Evolutionary conservation across 2,329 filamentous ascomycete species (phyloP).

Genomic region (Pestalotiopsis sp.): DNA sequence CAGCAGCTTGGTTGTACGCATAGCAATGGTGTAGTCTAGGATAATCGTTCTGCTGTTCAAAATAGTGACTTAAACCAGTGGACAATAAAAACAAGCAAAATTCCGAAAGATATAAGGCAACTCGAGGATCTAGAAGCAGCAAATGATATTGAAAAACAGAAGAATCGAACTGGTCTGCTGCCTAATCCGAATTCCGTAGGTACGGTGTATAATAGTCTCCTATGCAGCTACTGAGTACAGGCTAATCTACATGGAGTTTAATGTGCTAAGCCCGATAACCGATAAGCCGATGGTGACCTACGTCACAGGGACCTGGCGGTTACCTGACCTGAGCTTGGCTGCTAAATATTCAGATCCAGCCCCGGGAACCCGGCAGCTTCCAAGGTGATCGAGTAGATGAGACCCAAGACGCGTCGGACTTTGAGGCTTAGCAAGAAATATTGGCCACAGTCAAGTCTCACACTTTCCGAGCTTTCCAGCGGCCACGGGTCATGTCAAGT

Average conservation of each 20-base stretch:
- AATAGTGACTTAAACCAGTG: too few relatives aligned
- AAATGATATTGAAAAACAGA: too few relatives aligned
- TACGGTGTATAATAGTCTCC: background rate
- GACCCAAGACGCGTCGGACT: conserved; percentile 18
- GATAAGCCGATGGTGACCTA: conserved; percentile 10
- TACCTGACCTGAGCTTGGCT: background rate
- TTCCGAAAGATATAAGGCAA: too few relatives aligned
- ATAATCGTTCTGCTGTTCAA: background rate
- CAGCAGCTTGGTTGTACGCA: background rate
- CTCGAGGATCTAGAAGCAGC: too few relatives aligned
- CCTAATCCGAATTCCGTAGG: too few relatives aligned
- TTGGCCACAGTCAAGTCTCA: conserved; percentile 5
- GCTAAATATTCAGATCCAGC: background rate
- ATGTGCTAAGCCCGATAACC: background rate
- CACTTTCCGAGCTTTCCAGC: conserved; percentile 3
- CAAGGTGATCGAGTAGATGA: background rate
- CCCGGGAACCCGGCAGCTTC: background rate
- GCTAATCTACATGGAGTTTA: background rate
- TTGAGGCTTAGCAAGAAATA: conserved; percentile 22
- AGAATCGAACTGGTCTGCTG: too few relatives aligned
- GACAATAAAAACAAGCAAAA: too few relatives aligned
- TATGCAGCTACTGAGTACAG: background rate
- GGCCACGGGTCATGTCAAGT: background rate
- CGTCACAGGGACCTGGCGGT: background rate
- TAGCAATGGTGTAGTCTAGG: background rate